Conservation (phyloP, 2,329 filamentous ascomycete genomes). For the Penicillium sp. region DNA sequence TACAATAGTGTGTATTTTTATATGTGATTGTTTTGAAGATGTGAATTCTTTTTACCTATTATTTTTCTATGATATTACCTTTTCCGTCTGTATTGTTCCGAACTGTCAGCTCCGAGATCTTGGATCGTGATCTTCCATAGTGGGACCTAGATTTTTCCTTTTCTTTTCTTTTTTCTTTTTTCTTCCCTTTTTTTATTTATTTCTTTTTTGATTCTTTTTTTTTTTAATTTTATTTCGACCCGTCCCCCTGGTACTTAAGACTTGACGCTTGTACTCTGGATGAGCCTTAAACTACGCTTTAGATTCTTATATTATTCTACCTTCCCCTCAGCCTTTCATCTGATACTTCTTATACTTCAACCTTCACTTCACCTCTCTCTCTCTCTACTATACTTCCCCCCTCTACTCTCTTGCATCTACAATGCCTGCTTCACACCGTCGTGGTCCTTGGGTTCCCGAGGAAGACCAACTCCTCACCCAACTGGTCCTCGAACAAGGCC, state of each 20-base stretch:
- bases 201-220: background rate
- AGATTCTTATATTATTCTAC: slow-evolving; percentile 1
- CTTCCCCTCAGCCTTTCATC: background rate
- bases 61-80: slow-evolving; percentile 1
- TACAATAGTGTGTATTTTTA: slow-evolving; percentile 9
- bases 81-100: slow-evolving; percentile 23
- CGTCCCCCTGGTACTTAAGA: slow-evolving; percentile 33
- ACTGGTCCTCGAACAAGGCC: slow-evolving; percentile 69
- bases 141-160: slow-evolving; percentile 26
- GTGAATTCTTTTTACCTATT: background rate
- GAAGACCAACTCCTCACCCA: slow-evolving; percentile 71
- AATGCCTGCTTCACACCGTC: slow-evolving; percentile 58
- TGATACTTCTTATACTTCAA: background rate
- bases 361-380: background rate
- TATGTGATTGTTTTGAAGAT: background rate
- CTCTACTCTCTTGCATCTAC: background rate
- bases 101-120: slow-evolving; percentile 43
- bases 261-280: background rate
- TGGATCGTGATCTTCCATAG: slow-evolving; percentile 43
- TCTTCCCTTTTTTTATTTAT: background rate
- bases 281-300: background rate
- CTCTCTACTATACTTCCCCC: background rate
- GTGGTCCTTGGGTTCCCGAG: slow-evolving; percentile 78
- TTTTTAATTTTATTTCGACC: slow-evolving; percentile 31
- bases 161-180: slow-evolving; percentile 19